Conservation (phyloP, 306 rosid genomes). For the Betula pendula region DNA sequence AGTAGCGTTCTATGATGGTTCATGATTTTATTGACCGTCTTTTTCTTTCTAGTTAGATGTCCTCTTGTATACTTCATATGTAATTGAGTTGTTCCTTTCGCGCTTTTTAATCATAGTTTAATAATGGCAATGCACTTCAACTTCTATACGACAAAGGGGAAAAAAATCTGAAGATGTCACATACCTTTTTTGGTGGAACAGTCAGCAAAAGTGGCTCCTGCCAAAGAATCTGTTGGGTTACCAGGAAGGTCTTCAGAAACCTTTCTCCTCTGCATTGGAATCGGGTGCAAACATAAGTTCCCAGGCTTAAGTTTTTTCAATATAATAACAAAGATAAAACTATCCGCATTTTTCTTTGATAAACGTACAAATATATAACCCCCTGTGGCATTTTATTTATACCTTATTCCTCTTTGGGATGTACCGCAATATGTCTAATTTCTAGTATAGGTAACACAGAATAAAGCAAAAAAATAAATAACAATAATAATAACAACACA, state of each 20-base stretch:
- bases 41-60: no score
- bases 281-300: conserved; percentile 17
- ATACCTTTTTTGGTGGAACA: conserved; percentile 49
- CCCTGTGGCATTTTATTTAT: neutral
- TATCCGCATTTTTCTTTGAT: neutral
- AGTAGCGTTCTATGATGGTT: no score
- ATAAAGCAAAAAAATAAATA: no score
- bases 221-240: conserved; percentile 49
- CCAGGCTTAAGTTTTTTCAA: conserved; percentile 10
- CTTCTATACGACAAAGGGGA: neutral
- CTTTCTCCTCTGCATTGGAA: conserved; percentile 53
- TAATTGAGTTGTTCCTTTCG: no score
- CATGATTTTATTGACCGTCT: no score
- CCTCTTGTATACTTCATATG: no score
- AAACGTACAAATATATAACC: neutral
- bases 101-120: no score
- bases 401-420: neutral
- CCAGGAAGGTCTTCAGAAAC: conserved; percentile 33
- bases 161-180: conserved; percentile 1
- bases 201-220: conserved; percentile 40
- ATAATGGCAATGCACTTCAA: neutral
- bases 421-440: neutral
- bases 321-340: neutral
- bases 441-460: neutral
- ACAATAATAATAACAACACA: no score